Evolutionary conservation across 2,329 filamentous ascomycete genomes (phyloP).

Genomic region (Paecilomyces dactylethromorphus): DNA sequence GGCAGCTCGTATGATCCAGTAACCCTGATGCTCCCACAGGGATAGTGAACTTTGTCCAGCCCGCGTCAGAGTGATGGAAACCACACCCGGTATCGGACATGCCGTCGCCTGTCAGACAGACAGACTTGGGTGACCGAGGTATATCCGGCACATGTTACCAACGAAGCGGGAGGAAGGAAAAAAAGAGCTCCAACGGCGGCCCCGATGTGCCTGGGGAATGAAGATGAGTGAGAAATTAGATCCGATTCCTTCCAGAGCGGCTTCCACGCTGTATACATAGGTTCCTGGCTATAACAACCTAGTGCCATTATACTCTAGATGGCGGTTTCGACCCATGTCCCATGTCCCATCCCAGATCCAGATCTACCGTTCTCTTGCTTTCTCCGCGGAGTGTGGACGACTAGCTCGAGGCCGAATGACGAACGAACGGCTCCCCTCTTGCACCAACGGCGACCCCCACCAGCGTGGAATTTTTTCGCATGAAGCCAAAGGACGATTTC

Average conservation of each 20-base stretch:
- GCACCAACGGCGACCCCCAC: background rate
- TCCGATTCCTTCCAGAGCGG: background rate
- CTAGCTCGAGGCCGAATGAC: background rate
- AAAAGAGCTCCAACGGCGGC: background rate
- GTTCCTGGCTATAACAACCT: background rate
- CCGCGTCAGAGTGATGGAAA: background rate
- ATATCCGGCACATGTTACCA: background rate
- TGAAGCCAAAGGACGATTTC: background rate
- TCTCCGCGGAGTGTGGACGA: background rate
- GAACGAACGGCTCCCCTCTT: background rate
- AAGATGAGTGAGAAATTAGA: no score
- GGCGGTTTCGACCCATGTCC: background rate
- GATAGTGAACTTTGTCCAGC: background rate
- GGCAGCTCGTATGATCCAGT: background rate
- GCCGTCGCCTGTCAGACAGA: background rate
- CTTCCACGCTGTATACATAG: background rate
- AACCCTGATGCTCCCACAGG: background rate
- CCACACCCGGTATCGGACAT: background rate
- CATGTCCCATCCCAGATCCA: background rate
- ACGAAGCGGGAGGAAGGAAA: background rate
- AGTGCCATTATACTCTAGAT: background rate
- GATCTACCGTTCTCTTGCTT: background rate
- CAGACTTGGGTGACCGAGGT: background rate
- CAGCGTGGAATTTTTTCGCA: background rate
- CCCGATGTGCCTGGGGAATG: no score